Base-by-base conservation (phyloP, 192 early-diverging fungal genomes). In the Dispira parvispora region DNA sequence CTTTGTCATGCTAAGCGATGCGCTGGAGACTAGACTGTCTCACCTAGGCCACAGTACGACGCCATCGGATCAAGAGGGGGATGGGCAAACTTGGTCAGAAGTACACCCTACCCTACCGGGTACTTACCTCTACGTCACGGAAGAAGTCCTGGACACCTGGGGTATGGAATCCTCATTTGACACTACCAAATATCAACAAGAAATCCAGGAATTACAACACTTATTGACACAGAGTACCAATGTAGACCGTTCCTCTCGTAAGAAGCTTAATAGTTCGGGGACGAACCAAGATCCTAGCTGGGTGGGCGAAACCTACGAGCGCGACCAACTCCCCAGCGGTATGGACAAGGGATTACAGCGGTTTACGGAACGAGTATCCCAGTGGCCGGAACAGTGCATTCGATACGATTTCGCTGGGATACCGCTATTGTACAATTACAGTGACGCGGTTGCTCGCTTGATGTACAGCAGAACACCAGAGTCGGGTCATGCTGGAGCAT, bases 221-320 rank as follows among this genome's bases (percentile, higher is more conserved):
- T 6, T 38, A 6, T 38, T 38, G 32, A 6, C 32, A 1, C 32
- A 1, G 32, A 1, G 32, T 38, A 6, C 32, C 6, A 38, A 6
- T 6, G 1, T 6, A 38, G 6, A 38, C 32, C 32, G 6, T 38
- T 38, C 32, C 32, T 38, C 32, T 38, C 6, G 32, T 38, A 38
- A 38, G 6, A 38, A 38, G 3, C 6, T 6, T 6, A 38, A 38
- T 6, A 38, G 6, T 6, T 1, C 6, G 3, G 32, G 32, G 32
- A 50, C 70, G 42, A 65, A 63, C 38, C 67, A 73, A 8, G 78
- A 79, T 42, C 74, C 63, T 0, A 66, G 67, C 4, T 95, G 92
- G 89, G 70, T 73, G 18, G 87, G 82, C 18, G 92, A 96, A 57
- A 72, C 74, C 6, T 96, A 96, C 66, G 92, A 96, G 73, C 89